Conservation (phyloP, 768 basidiomycete species). For the Macrolepiota albuminosa region DNA sequence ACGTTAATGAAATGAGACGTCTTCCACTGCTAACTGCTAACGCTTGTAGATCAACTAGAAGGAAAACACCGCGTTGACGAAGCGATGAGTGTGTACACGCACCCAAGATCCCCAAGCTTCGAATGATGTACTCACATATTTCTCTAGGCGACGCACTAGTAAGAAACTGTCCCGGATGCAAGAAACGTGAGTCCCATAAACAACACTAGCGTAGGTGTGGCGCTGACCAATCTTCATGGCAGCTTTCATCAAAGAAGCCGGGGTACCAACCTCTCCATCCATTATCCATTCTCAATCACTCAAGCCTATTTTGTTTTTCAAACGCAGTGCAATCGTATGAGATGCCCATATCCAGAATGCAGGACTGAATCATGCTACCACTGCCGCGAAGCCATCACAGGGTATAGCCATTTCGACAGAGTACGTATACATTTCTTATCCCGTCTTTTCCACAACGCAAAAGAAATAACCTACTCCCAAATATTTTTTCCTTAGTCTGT, state of each 20-base stretch:
- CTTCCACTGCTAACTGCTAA: background rate
- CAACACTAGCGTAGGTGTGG: background rate
- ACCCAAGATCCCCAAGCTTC: background rate
- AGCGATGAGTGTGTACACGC: constrained; percentile 71
- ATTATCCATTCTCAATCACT: background rate
- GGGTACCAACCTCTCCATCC: constrained; percentile 41
- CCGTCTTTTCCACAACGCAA: constrained; percentile 9
- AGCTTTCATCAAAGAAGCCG: constrained; percentile 80
- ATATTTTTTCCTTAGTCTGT: background rate
- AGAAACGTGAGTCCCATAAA: constrained; percentile 49
- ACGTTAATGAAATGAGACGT: background rate
- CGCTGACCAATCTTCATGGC: background rate
- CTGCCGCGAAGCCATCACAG: constrained; percentile 66
- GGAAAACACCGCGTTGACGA: constrained; percentile 81
- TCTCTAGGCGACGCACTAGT: constrained; percentile 68
- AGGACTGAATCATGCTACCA: constrained; percentile 76
- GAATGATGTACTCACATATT: background rate
- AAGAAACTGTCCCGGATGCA: constrained; percentile 84
- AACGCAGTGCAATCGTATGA: constrained; percentile 88
- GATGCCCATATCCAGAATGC: constrained; percentile 59
- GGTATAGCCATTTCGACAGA: constrained; percentile 73
- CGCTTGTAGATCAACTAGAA: constrained; percentile 22
- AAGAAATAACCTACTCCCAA: constrained; percentile 11
- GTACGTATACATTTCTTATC: constrained; percentile 25
- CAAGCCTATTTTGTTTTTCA: background rate